A percentile compares a stretch with the other conserved stretches of the same genome.
These are phyloP conservation scores for Trypanosoma grayi DNA, from an alignment of 208 protist genomes.

Conservation along the genomic window DNA sequence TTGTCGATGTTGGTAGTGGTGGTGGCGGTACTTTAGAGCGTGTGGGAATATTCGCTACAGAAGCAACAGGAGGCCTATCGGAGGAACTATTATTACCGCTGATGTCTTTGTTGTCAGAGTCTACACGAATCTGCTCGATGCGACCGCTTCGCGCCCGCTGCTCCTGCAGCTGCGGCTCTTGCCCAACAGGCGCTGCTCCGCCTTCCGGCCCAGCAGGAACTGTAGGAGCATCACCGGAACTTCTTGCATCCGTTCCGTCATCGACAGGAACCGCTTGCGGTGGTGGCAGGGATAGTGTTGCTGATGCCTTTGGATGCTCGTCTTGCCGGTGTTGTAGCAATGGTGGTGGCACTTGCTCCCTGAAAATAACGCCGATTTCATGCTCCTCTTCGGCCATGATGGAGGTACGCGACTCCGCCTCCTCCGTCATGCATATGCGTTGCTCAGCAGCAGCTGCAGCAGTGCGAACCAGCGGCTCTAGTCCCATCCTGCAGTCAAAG, in stretches of 20 bases:
- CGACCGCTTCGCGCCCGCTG: too few species aligned
- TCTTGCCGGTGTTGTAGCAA: too few species aligned
- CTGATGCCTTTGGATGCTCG: not conserved
- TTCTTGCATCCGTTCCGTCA: not conserved
- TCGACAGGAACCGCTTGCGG: not conserved
- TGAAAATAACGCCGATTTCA: conserved; percentile 16
- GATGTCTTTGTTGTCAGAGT: too few species aligned
- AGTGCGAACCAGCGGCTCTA: conserved; percentile 6
- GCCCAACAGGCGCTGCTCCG: not conserved
- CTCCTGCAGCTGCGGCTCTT: not conserved
- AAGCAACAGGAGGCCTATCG: too few species aligned
- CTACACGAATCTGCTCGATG: too few species aligned
- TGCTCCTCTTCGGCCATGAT: conserved; percentile 29
- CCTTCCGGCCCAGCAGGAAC: too few species aligned
- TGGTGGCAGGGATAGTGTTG: conserved; percentile 5
- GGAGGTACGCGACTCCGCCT: conserved; percentile 13
- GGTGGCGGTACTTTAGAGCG: too few species aligned
- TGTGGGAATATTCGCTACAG: too few species aligned
- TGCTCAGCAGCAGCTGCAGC: conserved; percentile 1
- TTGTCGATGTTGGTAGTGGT: not conserved
- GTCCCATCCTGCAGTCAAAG: conserved; percentile 23
- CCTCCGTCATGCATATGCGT: not conserved
- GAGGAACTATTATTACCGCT: too few species aligned
- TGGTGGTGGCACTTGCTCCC: not conserved
- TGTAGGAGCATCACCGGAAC: too few species aligned